Evolutionary conservation across 768 basidiomycete genomes (phyloP).

Genomic region (Phanerochaete sordida): DNA sequence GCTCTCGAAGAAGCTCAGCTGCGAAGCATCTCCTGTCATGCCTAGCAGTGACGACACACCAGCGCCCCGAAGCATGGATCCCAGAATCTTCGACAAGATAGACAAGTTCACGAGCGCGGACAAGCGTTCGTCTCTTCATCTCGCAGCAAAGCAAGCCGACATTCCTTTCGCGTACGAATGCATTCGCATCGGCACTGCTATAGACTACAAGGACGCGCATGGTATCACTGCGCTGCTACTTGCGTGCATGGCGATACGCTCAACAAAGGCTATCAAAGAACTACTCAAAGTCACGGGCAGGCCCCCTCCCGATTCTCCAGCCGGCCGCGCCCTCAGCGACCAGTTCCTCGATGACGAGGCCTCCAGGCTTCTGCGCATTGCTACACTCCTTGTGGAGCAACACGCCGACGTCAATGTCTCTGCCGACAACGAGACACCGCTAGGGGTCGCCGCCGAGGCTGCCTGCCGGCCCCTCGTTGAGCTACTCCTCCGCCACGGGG

Average conservation of each 20-base stretch:
- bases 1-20: neutral
- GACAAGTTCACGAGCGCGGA: neutral
- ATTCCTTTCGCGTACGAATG: slow-evolving; percentile 6
- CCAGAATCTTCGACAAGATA: neutral
- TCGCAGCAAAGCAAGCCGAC: neutral
- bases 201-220: slow-evolving; percentile 6
- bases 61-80: neutral
- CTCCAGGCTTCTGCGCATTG: neutral
- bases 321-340: neutral
- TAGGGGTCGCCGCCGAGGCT: neutral
- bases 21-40: too few species aligned
- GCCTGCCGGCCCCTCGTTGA: slow-evolving; percentile 1
- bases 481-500: slow-evolving; percentile 7
- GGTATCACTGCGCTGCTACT: slow-evolving; percentile 5
- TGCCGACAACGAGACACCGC: neutral
- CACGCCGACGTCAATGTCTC: slow-evolving; percentile 1
- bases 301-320: neutral
- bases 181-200: slow-evolving; percentile 2
- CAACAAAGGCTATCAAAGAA: neutral
- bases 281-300: neutral
- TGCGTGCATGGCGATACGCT: neutral
- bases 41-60: neutral
- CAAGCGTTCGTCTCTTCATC: slow-evolving; percentile 1
- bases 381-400: slow-evolving; percentile 4
- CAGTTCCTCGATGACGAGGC: neutral